A percentile compares a stretch with the other conserved stretches of the same genome.
Evolutionary conservation across 1,139 yeast species (phyloP).

Genomic region (Pichiaceae sp.): DNA sequence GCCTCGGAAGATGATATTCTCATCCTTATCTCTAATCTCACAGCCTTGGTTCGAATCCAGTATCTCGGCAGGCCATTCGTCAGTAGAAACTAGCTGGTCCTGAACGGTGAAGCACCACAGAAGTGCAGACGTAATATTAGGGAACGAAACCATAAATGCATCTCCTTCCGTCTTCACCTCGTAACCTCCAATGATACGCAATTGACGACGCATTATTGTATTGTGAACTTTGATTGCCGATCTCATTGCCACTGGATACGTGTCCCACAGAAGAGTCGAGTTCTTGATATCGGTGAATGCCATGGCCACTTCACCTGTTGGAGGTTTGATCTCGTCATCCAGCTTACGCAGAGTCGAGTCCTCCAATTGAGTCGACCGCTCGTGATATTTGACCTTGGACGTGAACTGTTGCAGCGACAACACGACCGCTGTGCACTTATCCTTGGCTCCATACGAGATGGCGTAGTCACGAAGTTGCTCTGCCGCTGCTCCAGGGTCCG

Average conservation of each 20-base stretch:
- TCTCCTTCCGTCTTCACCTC: conserved; percentile 99
- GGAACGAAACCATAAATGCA: conserved; percentile 97
- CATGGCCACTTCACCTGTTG: conserved; percentile 88
- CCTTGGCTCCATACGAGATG: conserved; percentile 80
- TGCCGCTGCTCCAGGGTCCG: conserved; percentile 87
- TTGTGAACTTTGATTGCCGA: conserved; percentile 94
- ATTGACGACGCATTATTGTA: conserved; percentile 85
- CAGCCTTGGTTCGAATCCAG: conserved; percentile 80
- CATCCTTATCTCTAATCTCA: conserved; percentile 63
- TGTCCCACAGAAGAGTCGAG: conserved; percentile 90
- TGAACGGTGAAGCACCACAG: conserved; percentile 95
- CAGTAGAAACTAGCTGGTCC: conserved; percentile 61
- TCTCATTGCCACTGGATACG: conserved; percentile 90
- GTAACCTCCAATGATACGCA: conserved; percentile 90
- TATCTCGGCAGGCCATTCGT: conserved; percentile 96
- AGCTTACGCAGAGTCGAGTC: conserved; percentile 77
- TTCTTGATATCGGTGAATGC: conserved; percentile 96
- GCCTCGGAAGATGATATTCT: conserved; percentile 68
- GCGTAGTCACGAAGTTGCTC: conserved; percentile 92
- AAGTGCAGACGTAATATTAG: conserved; percentile 83
- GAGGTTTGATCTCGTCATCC: conserved; percentile 92
- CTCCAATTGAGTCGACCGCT: conserved; percentile 45
- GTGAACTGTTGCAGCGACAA: conserved; percentile 47
- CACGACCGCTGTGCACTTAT: conserved; percentile 70
- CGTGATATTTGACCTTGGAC: conserved; percentile 33